Base-by-base conservation (phyloP, 495 filamentous ascomycete genomes). In the Xylaria nigripes region DNA sequence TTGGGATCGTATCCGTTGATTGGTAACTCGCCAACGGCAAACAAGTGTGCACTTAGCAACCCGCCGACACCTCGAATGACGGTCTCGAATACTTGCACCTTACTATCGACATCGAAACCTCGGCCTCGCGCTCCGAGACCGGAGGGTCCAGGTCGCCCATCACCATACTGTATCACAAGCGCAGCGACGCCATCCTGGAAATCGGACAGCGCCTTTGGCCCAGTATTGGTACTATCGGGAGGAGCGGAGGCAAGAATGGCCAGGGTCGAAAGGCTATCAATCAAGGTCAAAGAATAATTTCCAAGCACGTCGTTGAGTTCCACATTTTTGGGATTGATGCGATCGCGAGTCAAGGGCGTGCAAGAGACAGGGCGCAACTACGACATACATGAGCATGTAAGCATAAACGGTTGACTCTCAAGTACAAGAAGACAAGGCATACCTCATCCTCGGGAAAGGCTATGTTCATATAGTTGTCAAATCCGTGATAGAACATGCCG, bases 11-110 rank as follows among this genome's bases (percentile, higher is more conserved):
- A 96, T 27, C 86, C 83, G 22, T 72, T 75, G 48, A 96, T 95
- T 1, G 91, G 91, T 46, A 95, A 71, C 21, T 93, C 90, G 32
- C 89, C 91, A 43, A 90, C 73, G 13, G 93, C 90, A 67, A 97
- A 98, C 22, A 96, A 74, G 72, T 98, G 93, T 6, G 94, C 89
- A 60, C 89, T 95, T 43, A 98, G 72, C 27, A 98, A 71, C 19
- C 93, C 93, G 16, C 94, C 93, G 47, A 98, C 79, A 24, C 91
- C 91, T 57, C 93, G 78, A 65, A 98, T 98, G 9, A 95, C 90
- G 2, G 90, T 96, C 70, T 98, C 93, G 65, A 98, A 98, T 30
- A 98, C 89, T 70, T 98, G 89, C 8, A 98, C 93, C 69, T 96
- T 96, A 68, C 90, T 94, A 69, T 98, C 92, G 38, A 96, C 75